Evolutionary conservation across 139 green algal genomes (phyloP).

Genomic region (Yamagishiella unicocca): DNA sequence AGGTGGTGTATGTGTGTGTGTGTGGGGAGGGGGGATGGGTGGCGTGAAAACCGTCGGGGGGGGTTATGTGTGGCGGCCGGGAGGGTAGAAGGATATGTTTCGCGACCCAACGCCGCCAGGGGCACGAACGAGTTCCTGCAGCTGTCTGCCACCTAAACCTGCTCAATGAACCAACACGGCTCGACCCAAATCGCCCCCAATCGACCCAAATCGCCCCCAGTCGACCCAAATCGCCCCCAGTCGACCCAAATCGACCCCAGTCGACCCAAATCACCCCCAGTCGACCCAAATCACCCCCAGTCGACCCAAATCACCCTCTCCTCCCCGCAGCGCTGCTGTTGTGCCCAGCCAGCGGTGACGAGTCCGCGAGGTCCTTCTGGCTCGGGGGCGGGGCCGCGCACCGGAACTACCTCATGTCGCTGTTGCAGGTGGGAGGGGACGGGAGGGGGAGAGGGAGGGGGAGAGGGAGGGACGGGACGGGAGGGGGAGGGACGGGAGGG

Average conservation of each 20-base stretch:
- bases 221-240: no score
- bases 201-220: no score
- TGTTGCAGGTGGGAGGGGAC: slow-evolving; percentile 41
- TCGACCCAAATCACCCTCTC: background rate
- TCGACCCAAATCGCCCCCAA: no score
- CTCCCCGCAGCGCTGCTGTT: slow-evolving; percentile 58
- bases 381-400: slow-evolving; percentile 46
- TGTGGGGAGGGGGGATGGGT: background rate
- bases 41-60: background rate
- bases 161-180: no score
- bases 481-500: background rate
- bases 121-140: no score
- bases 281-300: no score
- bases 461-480: background rate
- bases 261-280: no score
- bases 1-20: no score
- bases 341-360: slow-evolving; percentile 37
- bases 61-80: background rate
- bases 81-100: background rate
- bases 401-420: slow-evolving; percentile 49
- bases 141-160: no score
- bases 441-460: background rate
- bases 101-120: no score
- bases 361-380: slow-evolving; percentile 39
- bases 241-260: no score